Conservation (phyloP, 345 rosid species). For the Bretschneidera sinensis region DNA sequence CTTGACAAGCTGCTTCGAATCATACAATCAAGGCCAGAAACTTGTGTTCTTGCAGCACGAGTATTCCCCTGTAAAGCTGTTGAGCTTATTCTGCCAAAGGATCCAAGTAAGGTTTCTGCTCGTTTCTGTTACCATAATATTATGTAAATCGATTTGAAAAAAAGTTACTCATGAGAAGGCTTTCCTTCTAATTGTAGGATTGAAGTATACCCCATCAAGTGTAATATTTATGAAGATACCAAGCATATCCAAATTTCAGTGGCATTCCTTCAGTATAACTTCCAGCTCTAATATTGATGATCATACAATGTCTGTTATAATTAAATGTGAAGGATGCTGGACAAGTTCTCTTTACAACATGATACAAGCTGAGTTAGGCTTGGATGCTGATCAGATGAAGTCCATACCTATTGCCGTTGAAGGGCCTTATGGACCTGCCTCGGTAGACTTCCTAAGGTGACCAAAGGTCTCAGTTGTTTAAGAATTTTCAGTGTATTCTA, state of each 20-base stretch:
- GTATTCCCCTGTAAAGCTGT: constrained; percentile 52
- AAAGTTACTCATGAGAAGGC: neutral
- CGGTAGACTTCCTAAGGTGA: constrained; percentile 61
- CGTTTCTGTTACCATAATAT: neutral
- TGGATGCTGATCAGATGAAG: constrained; percentile 25
- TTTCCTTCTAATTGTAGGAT: constrained; percentile 37
- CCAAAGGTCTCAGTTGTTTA: no score
- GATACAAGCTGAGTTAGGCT: constrained; percentile 36
- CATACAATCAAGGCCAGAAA: constrained; percentile 58
- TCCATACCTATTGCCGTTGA: constrained; percentile 50
- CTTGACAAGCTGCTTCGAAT: constrained; percentile 69
- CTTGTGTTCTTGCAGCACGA: constrained; percentile 47
- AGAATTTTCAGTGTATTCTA: neutral
- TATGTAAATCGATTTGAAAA: neutral
- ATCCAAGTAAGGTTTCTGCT: constrained; percentile 41
- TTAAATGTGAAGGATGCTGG: constrained; percentile 70
- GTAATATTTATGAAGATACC: constrained; percentile 67
- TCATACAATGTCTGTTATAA: constrained; percentile 46
- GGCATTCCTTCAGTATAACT: constrained; percentile 85
- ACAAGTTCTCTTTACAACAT: constrained; percentile 49
- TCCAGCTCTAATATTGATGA: constrained; percentile 56
- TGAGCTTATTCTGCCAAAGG: constrained; percentile 67
- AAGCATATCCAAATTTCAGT: constrained; percentile 50
- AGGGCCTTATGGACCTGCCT: constrained; percentile 87
- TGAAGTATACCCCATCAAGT: constrained; percentile 63